Base-by-base conservation (phyloP, 352 stramenopile species). In the Pythium rishiriense region DNA sequence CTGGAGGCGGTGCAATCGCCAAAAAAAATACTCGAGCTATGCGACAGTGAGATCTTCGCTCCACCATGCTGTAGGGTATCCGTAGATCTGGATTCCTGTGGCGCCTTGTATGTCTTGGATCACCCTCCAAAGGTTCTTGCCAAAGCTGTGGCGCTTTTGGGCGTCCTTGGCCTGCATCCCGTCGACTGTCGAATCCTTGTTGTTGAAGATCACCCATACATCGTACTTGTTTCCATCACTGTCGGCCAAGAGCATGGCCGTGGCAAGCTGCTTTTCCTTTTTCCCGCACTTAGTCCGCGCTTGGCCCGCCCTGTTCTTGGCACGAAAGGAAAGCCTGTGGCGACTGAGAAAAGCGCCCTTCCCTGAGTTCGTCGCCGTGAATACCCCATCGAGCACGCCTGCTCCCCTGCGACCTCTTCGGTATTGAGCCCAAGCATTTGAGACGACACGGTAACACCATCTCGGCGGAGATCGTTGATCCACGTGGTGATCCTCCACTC, bases 21-120 rank as follows among this genome's bases (percentile, higher is more conserved):
- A n/a, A 48, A 81, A 81, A 22, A 76, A 68, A 35, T 67, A 79
- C 22, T 49, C 21, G 21, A 81, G 17, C 24, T 73, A 75, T n/a
- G 62, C 28, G 0, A 73, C 22, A 1, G 57, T 70, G 21, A 79
- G 42, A 22, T 41, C 26, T 11, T 19, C 55, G 25, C 64, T 72
- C 75, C 70, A 78, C 63, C 61, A 75, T 3, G 68, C 65, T 0
- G 47, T 57, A n/a, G 19, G 21, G 46, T 73, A 74, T 6, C 41
- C 72, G 47, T 73, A 71, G 21, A 78, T n/a, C 22, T 78, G 59
- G 0, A 35, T 35, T 15, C 39, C 29, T 9, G 58, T 45, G 1
- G 46, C 17, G 1, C 6, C 21, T 49, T 74, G 57, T 28, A 74
- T 42, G 2, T 42, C 19, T n/a, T n/a, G n/a, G n/a, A n/a, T n/a